Percentiles rank a stretch among this genome's conserved stretches.
Evolutionary conservation across 164 flowering plant genomes (phyloP).

Genomic region (Tetracentron sinense): DNA sequence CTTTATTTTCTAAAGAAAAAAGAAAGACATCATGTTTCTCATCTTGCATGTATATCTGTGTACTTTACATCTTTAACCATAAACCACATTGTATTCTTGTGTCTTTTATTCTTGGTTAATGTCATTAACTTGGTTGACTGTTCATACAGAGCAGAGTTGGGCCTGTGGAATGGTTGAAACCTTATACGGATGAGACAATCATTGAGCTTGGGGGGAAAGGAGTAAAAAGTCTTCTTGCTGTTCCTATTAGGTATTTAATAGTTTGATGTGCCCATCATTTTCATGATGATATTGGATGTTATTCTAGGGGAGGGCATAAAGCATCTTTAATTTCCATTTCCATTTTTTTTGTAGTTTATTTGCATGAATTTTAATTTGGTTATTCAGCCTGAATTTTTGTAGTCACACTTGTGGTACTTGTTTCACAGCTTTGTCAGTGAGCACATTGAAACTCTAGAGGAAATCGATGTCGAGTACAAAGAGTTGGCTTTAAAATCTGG

Average conservation of each 20-base stretch:
- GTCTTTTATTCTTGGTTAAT: background rate
- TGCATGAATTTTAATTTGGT: conserved; percentile 1
- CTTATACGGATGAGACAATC: conserved; percentile 94
- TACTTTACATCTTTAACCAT: no score
- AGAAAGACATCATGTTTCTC: no score
- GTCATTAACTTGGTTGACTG: background rate
- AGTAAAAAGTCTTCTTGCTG: conserved; percentile 84
- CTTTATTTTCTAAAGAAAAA: no score
- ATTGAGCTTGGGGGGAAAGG: conserved; percentile 84
- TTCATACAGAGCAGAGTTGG: conserved; percentile 91
- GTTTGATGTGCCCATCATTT: background rate
- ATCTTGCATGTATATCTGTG: no score
- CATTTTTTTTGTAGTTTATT: background rate
- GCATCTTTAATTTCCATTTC: no score
- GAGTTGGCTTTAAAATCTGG: conserved; percentile 94
- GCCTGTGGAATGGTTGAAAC: conserved; percentile 98
- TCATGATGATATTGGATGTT: background rate
- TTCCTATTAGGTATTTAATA: conserved; percentile 73
- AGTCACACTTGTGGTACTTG: conserved; percentile 6
- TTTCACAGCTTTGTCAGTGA: conserved; percentile 88
- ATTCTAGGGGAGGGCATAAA: no score
- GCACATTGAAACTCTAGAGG: conserved; percentile 97
- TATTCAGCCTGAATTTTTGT: conserved; percentile 5
- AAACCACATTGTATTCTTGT: background rate
- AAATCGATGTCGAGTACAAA: conserved; percentile 95